Conservation (phyloP, 495 filamentous ascomycete genomes). For the Cenococcum geophilum region DNA sequence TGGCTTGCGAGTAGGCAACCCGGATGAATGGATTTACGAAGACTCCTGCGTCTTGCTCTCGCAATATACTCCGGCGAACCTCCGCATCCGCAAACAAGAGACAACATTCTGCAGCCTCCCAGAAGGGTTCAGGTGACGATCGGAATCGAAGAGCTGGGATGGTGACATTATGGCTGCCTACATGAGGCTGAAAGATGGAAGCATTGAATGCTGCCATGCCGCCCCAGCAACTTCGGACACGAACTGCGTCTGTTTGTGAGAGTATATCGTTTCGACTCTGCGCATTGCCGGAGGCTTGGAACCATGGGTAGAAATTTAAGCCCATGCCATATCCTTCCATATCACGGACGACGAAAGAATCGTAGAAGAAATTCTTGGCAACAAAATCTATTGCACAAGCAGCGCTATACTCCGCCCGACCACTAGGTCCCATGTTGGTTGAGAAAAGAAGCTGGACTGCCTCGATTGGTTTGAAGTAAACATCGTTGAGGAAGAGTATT, state of each 20-base stretch:
- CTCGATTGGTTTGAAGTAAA: constrained; percentile 62
- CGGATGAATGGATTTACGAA: constrained; percentile 34
- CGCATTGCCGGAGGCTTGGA: constrained; percentile 50
- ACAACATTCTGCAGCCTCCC: constrained; percentile 74
- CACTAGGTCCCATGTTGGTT: constrained; percentile 51
- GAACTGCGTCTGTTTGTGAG: constrained; percentile 56
- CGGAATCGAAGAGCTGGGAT: constrained; percentile 50
- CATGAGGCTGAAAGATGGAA: constrained; percentile 47
- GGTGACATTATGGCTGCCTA: constrained; percentile 32
- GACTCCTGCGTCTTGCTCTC: constrained; percentile 18
- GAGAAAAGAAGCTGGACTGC: constrained; percentile 65
- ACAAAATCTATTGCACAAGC: constrained; percentile 71
- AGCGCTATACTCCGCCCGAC: constrained; percentile 55
- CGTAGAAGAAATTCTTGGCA: constrained; percentile 57
- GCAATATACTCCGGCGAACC: neutral
- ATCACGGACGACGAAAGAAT: constrained; percentile 70
- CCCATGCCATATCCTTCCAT: constrained; percentile 62
- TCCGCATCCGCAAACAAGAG: constrained; percentile 64
- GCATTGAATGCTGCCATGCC: constrained; percentile 75
- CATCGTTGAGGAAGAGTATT: constrained; percentile 68
- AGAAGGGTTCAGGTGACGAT: constrained; percentile 56
- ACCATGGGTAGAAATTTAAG: constrained; percentile 67
- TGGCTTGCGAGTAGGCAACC: constrained; percentile 20
- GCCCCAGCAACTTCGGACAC: constrained; percentile 71
- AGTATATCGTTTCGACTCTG: constrained; percentile 56